Evolutionary conservation across 2,329 filamentous ascomycete genomes (phyloP).

Genomic region (Leptosphaerulina australis): DNA sequence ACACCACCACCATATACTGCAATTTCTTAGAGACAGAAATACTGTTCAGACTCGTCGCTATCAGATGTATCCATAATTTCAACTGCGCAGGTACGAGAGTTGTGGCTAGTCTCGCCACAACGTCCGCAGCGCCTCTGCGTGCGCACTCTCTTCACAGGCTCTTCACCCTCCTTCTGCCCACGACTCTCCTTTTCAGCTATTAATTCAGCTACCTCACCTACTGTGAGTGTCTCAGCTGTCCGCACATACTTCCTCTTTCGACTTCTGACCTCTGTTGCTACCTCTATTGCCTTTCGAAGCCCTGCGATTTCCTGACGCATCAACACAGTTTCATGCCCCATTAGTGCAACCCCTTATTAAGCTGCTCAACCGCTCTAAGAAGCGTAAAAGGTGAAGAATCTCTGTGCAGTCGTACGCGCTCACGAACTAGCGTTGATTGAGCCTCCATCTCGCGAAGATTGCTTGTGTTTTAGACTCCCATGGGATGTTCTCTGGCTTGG

Average conservation of each 20-base stretch:
- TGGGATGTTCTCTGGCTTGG: background rate
- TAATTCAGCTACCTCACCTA: no score
- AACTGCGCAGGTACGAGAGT: background rate
- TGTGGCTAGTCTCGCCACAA: no score
- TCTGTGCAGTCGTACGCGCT: background rate
- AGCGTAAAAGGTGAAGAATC: background rate
- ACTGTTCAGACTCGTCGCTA: background rate
- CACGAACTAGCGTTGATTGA: background rate
- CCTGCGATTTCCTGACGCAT: no score
- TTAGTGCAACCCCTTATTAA: background rate
- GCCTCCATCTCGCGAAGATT: background rate
- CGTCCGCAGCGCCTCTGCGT: no score
- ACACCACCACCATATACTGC: background rate
- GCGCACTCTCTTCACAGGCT: background rate
- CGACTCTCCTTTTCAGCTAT: background rate
- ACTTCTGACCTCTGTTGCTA: no score
- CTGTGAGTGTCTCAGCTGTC: no score
- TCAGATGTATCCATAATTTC: background rate
- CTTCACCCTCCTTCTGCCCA: background rate
- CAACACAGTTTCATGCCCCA: background rate
- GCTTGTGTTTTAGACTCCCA: background rate
- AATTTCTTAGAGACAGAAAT: background rate
- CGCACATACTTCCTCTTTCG: no score
- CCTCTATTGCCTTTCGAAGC: no score
- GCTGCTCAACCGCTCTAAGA: background rate